Evolutionary conservation across 202 grass and related monocot genomes (phyloP).

Genomic region (Musa balbisiana): DNA sequence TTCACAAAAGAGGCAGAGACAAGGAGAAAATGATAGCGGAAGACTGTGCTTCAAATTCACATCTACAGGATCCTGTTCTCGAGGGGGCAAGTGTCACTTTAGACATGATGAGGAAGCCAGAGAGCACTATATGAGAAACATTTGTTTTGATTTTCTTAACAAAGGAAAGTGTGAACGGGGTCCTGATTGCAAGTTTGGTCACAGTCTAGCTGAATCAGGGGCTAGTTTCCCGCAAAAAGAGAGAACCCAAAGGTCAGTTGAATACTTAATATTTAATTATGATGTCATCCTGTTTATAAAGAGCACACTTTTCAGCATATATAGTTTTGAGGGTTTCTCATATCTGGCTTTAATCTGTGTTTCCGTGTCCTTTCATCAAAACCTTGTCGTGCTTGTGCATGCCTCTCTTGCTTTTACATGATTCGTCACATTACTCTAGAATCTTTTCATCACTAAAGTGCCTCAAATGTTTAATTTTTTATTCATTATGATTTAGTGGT

Average conservation of each 20-base stretch:
- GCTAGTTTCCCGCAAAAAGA: conserved; percentile 38
- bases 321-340: neutral
- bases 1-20: conserved; percentile 55
- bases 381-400: neutral
- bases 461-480: conserved; percentile 5
- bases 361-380: neutral
- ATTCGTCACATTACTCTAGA: conserved; percentile 13
- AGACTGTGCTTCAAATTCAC: conserved; percentile 83
- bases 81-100: conserved; percentile 50
- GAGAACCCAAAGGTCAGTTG: conserved; percentile 48
- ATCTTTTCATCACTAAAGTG: neutral
- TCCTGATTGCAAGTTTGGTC: conserved; percentile 56
- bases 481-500: conserved; percentile 30
- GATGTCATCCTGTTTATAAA: neutral
- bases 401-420: conserved; percentile 5
- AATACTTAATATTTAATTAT: neutral
- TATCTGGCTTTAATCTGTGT: neutral
- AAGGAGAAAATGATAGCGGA: conserved; percentile 34
- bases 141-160: conserved; percentile 96
- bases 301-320: no score
- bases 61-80: conserved; percentile 58
- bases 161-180: conserved; percentile 84
- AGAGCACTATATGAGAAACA: conserved; percentile 59
- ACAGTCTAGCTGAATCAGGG: conserved; percentile 53
- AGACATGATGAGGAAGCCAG: conserved; percentile 59